A percentile compares a stretch with the other conserved stretches of the same genome.
These are phyloP conservation scores for Ogataea haglerorum DNA, from an alignment of 805 yeast genomes.

Conservation along the genomic window DNA sequence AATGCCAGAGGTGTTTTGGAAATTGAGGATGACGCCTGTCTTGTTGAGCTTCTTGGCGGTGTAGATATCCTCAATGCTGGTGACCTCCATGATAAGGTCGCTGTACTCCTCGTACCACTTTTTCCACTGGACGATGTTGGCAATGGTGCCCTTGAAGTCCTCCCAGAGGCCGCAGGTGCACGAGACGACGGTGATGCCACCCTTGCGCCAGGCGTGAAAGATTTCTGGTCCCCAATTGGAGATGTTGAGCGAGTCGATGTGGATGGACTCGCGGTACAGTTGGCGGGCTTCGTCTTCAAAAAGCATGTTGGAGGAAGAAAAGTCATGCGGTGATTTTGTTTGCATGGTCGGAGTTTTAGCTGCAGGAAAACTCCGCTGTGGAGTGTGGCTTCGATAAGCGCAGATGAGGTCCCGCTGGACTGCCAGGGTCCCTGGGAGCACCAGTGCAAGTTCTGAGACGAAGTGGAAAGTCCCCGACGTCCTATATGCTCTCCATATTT, in stretches of 20 bases:
- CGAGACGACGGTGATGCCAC: slow-evolving; percentile 21
- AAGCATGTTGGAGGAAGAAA: slow-evolving; percentile 9
- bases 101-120: slow-evolving; percentile 21
- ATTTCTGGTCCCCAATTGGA: slow-evolving; percentile 19
- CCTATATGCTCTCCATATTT: too few relatives aligned
- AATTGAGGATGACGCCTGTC: slow-evolving; percentile 20
- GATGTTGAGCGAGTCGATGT: slow-evolving; percentile 20
- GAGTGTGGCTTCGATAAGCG: neutral
- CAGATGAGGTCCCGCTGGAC: neutral
- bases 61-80: slow-evolving; percentile 18
- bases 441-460: too few relatives aligned
- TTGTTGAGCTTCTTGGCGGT: slow-evolving; percentile 18
- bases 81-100: slow-evolving; percentile 19
- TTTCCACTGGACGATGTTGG: slow-evolving; percentile 21
- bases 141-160: slow-evolving; percentile 19
- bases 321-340: neutral
- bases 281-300: slow-evolving; percentile 20
- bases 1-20: slow-evolving; percentile 21
- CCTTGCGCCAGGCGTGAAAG: slow-evolving; percentile 19
- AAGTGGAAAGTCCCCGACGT: too few relatives aligned
- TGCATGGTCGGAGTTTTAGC: slow-evolving; percentile 1
- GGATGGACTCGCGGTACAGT: slow-evolving; percentile 17
- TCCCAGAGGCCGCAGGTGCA: slow-evolving; percentile 22
- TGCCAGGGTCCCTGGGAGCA: too few relatives aligned
- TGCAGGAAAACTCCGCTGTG: slow-evolving; percentile 1